Base-by-base conservation (phyloP, 2,329 filamentous ascomycete species). In the Tolypocladium sp. region DNA sequence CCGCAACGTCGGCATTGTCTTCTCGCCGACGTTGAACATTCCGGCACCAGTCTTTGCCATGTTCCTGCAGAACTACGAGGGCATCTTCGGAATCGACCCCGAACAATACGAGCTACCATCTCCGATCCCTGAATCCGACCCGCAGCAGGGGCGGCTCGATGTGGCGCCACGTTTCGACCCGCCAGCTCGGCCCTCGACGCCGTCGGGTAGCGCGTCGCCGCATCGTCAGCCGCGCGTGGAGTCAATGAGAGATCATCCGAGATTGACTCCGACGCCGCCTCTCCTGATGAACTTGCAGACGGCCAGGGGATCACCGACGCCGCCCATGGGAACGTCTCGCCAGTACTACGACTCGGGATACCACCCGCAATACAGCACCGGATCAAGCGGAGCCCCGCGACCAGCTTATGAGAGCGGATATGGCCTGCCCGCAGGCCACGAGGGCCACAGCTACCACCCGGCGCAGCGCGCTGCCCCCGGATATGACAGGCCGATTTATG, bases 1-100 rank as follows among this genome's bases (percentile, higher is more conserved):
- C 57, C 87, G 93, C 64, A 99, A 99, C 69, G 91, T 99, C 58
- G 93, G 94, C 63, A 97, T 99, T 66, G 93, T 99, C 59, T 99
- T 99, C 73, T 96, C 94, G 20, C 94, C 94, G 0, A 97, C 94
- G 0, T 82, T 99, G 58, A 97, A 97, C 72, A 96, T 99, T 51
- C 93, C 94, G 0, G 92, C 92, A 0, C 92, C 93, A 0, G 88
- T 99, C 13, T 97, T 99, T 71, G 92, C 92, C 4, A 83, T 95
- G 72, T 94, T 99, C 73, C 80, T 99, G 60, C 92, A 94, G 63
- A 92, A 97, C 68, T 97, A 91, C 69, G 83, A 89, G 63, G 83
- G 82, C 49, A 93, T 99, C 55, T 99, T 97, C 69, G 88, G 89
- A 25, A 80, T 87, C 53, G 79, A 84, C 22, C 82, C 89, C 0